phyloP scores from a whole-genome alignment of 768 basidiomycete genomes.

The Asterophora parasitica region DNA sequence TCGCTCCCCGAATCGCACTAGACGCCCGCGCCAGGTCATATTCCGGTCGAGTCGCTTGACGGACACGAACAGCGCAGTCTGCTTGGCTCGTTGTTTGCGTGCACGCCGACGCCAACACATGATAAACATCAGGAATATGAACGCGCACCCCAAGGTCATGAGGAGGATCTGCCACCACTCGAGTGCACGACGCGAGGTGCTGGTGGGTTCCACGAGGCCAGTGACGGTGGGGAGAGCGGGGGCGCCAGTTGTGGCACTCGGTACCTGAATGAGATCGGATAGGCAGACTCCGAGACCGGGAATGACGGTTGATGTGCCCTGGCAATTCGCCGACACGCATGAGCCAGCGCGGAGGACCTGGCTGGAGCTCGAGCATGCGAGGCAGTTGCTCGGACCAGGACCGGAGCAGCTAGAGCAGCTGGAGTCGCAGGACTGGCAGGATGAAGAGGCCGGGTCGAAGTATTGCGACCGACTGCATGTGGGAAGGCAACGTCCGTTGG shows the following conservation, averaged over 20 bases:
- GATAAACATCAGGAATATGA: conserved; percentile 66
- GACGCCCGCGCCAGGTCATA: conserved; percentile 49
- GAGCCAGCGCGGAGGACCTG: conserved; percentile 61
- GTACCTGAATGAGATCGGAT: conserved; percentile 60
- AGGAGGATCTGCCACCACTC: conserved; percentile 84
- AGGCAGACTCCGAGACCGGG: conserved; percentile 76
- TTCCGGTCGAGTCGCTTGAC: conserved; percentile 48
- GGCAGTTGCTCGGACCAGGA: conserved; percentile 60
- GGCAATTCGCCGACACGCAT: conserved; percentile 63
- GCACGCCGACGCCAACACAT: conserved; percentile 68
- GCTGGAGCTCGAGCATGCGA: conserved; percentile 64
- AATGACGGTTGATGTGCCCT: conserved; percentile 48
- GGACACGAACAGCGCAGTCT: conserved; percentile 60
- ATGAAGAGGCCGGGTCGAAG: conserved; percentile 58
- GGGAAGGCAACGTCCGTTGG: conserved; percentile 71
- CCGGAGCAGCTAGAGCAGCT: conserved; percentile 78
- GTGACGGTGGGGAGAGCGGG: conserved; percentile 50
- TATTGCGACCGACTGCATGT: conserved; percentile 71
- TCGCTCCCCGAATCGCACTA: conserved; percentile 52
- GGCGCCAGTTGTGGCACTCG: conserved; percentile 43
- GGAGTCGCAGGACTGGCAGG: conserved; percentile 69
- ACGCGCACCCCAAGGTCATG: conserved; percentile 76
- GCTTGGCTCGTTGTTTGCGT: conserved; percentile 62
- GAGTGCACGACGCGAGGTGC: conserved; percentile 31
- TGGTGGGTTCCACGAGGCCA: conserved; percentile 52